phyloP scores from a whole-genome alignment of 1,139 yeast genomes.

The Candida sp. region DNA sequence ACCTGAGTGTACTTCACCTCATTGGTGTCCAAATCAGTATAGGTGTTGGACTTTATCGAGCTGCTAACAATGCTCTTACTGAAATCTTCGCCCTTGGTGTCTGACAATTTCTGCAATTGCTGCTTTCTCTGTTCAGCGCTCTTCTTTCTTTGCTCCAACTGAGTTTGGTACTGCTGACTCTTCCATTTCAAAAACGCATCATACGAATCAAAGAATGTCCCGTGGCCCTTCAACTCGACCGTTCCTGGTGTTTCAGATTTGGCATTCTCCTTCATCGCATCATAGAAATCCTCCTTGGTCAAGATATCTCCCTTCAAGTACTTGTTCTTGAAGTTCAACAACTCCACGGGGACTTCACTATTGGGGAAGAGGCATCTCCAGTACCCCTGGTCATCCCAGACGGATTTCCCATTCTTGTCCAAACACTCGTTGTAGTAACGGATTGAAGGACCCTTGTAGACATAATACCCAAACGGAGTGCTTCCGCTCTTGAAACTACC shows the following conservation, averaged over 20 bases:
- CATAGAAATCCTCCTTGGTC: slow-evolving; percentile 54
- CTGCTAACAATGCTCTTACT: slow-evolving; percentile 53
- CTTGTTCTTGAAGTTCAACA: slow-evolving; percentile 32
- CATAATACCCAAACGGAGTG: slow-evolving; percentile 53
- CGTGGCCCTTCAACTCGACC: slow-evolving; percentile 44
- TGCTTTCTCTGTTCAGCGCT: slow-evolving; percentile 8
- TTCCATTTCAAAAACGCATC: slow-evolving; percentile 74
- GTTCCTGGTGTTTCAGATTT: slow-evolving; percentile 17
- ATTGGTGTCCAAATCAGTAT: slow-evolving; percentile 55
- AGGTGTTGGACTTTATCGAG: slow-evolving; percentile 48
- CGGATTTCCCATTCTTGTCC: slow-evolving; percentile 65
- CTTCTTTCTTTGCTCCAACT: slow-evolving; percentile 18
- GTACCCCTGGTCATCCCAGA: slow-evolving; percentile 81
- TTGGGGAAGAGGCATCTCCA: slow-evolving; percentile 91
- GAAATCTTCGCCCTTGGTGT: slow-evolving; percentile 2
- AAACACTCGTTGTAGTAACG: slow-evolving; percentile 66
- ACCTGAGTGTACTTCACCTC: slow-evolving; percentile 56
- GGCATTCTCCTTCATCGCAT: slow-evolving; percentile 21
- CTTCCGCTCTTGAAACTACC: slow-evolving; percentile 17
- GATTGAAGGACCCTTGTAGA: slow-evolving; percentile 66
- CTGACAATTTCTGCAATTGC: not conserved
- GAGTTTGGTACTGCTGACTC: slow-evolving; percentile 47
- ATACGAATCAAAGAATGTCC: slow-evolving; percentile 58
- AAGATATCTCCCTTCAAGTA: slow-evolving; percentile 34
- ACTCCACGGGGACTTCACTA: slow-evolving; percentile 41